phyloP scores from a whole-genome alignment of 345 rosid genomes.

The Isatis tinctoria region DNA sequence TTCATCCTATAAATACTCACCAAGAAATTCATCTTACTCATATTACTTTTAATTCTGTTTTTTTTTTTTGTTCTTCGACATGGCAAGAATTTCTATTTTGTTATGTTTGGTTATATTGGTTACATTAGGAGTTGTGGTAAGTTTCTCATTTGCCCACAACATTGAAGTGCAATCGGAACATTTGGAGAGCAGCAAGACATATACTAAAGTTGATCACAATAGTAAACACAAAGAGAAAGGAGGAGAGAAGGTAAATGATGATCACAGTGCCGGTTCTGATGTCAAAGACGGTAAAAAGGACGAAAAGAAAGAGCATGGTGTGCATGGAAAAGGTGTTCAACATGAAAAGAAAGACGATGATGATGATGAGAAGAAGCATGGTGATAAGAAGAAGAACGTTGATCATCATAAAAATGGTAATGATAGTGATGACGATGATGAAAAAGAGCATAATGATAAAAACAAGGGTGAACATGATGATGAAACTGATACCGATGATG shows the following conservation, averaged over 20 bases:
- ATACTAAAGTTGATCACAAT: neutral
- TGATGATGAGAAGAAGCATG: neutral
- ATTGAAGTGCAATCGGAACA: slow-evolving; percentile 9
- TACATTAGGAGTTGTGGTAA: slow-evolving; percentile 26
- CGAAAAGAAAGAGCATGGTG: slow-evolving; percentile 6
- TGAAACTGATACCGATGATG: slow-evolving; percentile 6
- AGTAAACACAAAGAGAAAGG: slow-evolving; percentile 11
- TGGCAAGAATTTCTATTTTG: slow-evolving; percentile 28
- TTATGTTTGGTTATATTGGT: slow-evolving; percentile 25
- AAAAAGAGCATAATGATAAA: neutral
- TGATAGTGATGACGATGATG: neutral
- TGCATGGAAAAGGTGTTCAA: neutral
- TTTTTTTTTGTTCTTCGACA: neutral
- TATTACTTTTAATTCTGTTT: neutral
- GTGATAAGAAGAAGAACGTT: neutral
- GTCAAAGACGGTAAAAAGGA: neutral
- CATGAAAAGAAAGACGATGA: neutral
- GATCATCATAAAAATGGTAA: neutral
- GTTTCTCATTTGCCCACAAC: slow-evolving; percentile 22
- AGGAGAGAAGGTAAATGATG: neutral
- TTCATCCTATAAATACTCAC: slow-evolving; percentile 21
- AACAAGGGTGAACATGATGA: slow-evolving; percentile 22
- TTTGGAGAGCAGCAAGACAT: neutral
- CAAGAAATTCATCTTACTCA: slow-evolving; percentile 1
- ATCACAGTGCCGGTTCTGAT: slow-evolving; percentile 5